Base-by-base conservation (phyloP, 352 stramenopile species). In the Pythium phragmiticola region DNA sequence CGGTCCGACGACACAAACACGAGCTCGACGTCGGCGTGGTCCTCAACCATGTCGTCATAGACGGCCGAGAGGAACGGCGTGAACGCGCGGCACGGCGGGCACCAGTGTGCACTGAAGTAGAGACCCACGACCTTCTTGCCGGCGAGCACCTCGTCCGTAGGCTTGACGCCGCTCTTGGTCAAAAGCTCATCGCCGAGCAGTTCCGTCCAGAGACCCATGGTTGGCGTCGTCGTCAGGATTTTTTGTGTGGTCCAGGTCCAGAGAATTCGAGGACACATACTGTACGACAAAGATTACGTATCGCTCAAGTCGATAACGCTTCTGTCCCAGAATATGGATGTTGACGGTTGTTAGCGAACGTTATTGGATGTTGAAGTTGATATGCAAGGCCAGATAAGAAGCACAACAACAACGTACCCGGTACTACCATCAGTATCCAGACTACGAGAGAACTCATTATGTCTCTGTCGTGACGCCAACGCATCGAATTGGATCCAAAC, bases 31-130 rank as follows among this genome's bases (percentile, higher is more conserved):
- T 96, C 83, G 19, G 82, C 77, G 71, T 94, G 83, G 52, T 93
- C 73, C 51, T 93, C 82, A 49, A 94, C 65, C 65, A 97, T 82
- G 62, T 96, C 82, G 45, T 97, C 78, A 75, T 98, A 98, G 33
- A 91, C 76, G 47, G 89, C 82, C 65, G 70, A 86, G 50, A 98
- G 82, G 76, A 98, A 90, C 8, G 95, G 95, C 63, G 95, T 98
- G 75, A 99, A 99, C 23, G 80, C 72, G 55, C 90, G 87, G 79
- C 95, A 99, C 37, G 95, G 95, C 37, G 77, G 81, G 75, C 94
- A 98, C 95, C 95, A 99, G 79, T 98, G 87, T 12, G 95, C 95
- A 54, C 81, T 97, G 86, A 99, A 99, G 81, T 98, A 99, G 43
- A 99, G 74, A n/a, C 87, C 87, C 33, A 98, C 74, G 34, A 97